Evolutionary conservation across 352 stramenopile genomes (phyloP).

Genomic region (Pseudoperonospora humuli): DNA sequence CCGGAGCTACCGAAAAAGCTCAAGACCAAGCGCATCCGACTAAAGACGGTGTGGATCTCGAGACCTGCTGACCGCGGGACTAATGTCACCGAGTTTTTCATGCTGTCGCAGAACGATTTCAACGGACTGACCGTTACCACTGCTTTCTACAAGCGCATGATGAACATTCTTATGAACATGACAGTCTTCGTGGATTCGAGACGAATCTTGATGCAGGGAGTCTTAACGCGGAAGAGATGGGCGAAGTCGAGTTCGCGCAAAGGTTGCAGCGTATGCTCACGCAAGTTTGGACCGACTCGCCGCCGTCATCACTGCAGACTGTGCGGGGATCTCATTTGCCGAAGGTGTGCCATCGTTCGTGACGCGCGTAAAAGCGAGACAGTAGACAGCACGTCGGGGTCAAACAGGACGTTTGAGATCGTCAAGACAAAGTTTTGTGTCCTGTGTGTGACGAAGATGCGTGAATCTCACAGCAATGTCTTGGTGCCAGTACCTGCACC

Average conservation of each 20-base stretch:
- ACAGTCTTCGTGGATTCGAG: slow-evolving; percentile 47
- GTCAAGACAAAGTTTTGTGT: slow-evolving; percentile 68
- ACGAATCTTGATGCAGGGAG: slow-evolving; percentile 45
- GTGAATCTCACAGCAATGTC: slow-evolving; percentile 20
- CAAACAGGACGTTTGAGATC: slow-evolving; percentile 41
- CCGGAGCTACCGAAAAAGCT: slow-evolving; percentile 37
- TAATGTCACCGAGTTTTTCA: slow-evolving; percentile 52
- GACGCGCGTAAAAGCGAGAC: slow-evolving; percentile 31
- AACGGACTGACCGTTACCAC: slow-evolving; percentile 29
- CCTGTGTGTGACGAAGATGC: slow-evolving; percentile 54
- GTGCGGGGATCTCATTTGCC: slow-evolving; percentile 75
- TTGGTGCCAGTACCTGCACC: slow-evolving; percentile 16
- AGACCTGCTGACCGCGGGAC: slow-evolving; percentile 19
- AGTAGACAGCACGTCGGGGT: background rate
- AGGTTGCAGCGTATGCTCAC: slow-evolving; percentile 55
- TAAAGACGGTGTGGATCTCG: slow-evolving; percentile 46
- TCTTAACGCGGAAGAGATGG: slow-evolving; percentile 41
- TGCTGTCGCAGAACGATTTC: slow-evolving; percentile 53
- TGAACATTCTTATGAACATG: slow-evolving; percentile 57
- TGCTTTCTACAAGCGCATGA: slow-evolving; percentile 46
- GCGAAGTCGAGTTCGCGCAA: slow-evolving; percentile 37
- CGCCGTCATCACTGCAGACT: slow-evolving; percentile 68
- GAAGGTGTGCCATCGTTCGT: slow-evolving; percentile 55
- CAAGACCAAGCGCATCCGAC: slow-evolving; percentile 51
- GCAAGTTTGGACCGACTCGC: slow-evolving; percentile 50